phyloP scores from a whole-genome alignment of 768 basidiomycete genomes.

The Chalciporus piperatus region DNA sequence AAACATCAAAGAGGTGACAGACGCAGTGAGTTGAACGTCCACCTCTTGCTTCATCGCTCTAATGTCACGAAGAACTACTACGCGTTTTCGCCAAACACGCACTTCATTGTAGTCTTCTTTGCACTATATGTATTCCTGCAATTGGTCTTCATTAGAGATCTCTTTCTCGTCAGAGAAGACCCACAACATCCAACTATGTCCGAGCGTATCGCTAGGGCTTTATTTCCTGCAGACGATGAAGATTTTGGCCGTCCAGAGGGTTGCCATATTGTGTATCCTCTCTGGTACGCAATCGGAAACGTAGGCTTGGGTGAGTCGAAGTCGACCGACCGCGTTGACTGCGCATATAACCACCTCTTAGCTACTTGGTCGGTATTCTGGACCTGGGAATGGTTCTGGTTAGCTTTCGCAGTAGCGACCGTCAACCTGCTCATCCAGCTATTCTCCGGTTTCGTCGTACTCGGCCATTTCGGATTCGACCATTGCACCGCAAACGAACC shows the following conservation, averaged over 20 bases:
- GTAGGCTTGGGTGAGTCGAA: conserved; percentile 29
- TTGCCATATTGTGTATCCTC: conserved; percentile 28
- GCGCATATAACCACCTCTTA: conserved; percentile 4
- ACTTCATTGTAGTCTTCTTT: conserved; percentile 33
- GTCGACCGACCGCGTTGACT: no score
- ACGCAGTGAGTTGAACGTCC: conserved; percentile 15
- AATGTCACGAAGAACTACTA: conserved; percentile 27
- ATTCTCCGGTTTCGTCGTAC: conserved; percentile 28
- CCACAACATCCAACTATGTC: neutral
- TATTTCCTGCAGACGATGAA: neutral
- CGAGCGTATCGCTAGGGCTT: neutral
- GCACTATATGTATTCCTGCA: conserved; percentile 28
- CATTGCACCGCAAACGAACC: conserved; percentile 17
- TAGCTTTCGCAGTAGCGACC: conserved; percentile 29
- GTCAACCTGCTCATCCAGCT: conserved; percentile 34
- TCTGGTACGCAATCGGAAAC: conserved; percentile 32
- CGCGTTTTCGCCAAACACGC: conserved; percentile 33
- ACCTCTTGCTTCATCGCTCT: neutral
- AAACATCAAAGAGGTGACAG: conserved; percentile 26
- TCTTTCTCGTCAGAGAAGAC: conserved; percentile 16
- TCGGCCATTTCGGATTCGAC: conserved; percentile 15
- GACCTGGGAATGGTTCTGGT: conserved; percentile 23
- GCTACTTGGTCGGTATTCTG: conserved; percentile 34
- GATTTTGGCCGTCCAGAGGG: conserved; percentile 9
- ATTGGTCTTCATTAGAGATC: conserved; percentile 26